Conservation (phyloP, 192 early-diverging fungal species). For the Backusella westeae region DNA sequence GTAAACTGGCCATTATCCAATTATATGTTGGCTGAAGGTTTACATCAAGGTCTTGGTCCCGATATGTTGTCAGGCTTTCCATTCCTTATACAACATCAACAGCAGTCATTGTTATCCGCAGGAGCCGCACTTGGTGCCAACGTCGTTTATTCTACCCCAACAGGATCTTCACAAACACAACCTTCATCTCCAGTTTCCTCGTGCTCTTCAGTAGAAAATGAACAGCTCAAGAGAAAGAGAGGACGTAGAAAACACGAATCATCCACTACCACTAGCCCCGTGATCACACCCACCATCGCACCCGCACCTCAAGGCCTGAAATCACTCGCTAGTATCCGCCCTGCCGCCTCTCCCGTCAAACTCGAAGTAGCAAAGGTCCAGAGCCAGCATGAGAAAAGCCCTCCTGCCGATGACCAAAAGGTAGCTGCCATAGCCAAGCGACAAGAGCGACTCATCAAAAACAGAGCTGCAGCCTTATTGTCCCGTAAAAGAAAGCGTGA, state of each 20-base stretch:
- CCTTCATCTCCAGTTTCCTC: background rate
- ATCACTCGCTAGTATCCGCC: background rate
- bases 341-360: background rate
- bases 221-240: background rate
- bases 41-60: background rate
- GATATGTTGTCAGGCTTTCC: background rate
- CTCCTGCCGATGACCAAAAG: background rate
- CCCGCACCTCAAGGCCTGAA: background rate
- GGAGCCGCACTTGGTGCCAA: background rate
- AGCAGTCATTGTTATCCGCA: background rate
- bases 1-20: background rate
- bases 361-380: background rate
- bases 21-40: background rate
- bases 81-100: background rate
- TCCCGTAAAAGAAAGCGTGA: conserved; percentile 91
- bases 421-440: conserved; percentile 62
- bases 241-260: background rate
- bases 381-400: background rate
- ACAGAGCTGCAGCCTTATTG: conserved; percentile 85
- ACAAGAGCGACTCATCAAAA: conserved; percentile 88
- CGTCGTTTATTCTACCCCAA: background rate
- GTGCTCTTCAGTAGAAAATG: background rate
- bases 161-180: background rate
- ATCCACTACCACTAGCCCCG: background rate
- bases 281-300: background rate